phyloP scores from a whole-genome alignment of 2,329 filamentous ascomycete species.

The Aureobasidium lini region DNA sequence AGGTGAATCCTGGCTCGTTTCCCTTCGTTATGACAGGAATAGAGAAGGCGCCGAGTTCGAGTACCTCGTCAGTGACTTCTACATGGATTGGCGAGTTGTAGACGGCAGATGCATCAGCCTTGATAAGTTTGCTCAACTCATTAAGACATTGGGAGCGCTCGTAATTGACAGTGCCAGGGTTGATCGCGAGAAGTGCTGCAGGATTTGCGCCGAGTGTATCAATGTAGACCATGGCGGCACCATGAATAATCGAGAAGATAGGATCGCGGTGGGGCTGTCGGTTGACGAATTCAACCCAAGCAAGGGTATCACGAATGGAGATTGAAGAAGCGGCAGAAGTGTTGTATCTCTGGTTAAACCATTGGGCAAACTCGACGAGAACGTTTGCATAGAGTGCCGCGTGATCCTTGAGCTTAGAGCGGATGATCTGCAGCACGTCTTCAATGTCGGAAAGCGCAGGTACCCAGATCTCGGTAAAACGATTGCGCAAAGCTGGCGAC shows the following conservation, averaged over 20 bases:
- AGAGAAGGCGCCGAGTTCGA: constrained; percentile 69
- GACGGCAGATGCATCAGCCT: constrained; percentile 53
- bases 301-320: constrained; percentile 84
- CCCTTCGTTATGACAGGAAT: constrained; percentile 36
- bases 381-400: constrained; percentile 53
- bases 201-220: constrained; percentile 94
- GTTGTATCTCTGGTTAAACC: constrained; percentile 79
- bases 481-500: constrained; percentile 87
- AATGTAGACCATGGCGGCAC: constrained; percentile 90
- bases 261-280: constrained; percentile 25
- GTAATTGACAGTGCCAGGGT: constrained; percentile 58
- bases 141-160: constrained; percentile 68
- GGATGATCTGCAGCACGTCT: constrained; percentile 82
- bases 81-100: constrained; percentile 61
- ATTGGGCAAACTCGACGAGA: constrained; percentile 82
- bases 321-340: constrained; percentile 69
- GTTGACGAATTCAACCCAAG: constrained; percentile 92
- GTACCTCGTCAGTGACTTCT: constrained; percentile 40
- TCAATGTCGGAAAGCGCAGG: constrained; percentile 75
- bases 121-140: constrained; percentile 61
- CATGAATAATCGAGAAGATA: constrained; percentile 56
- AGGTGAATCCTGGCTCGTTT: constrained; percentile 59
- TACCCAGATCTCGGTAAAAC: constrained; percentile 99
- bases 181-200: constrained; percentile 71
- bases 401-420: constrained; percentile 57